Evolutionary conservation across 2,329 filamentous ascomycete genomes (phyloP).

Genomic region (Calonectria pauciramosa): DNA sequence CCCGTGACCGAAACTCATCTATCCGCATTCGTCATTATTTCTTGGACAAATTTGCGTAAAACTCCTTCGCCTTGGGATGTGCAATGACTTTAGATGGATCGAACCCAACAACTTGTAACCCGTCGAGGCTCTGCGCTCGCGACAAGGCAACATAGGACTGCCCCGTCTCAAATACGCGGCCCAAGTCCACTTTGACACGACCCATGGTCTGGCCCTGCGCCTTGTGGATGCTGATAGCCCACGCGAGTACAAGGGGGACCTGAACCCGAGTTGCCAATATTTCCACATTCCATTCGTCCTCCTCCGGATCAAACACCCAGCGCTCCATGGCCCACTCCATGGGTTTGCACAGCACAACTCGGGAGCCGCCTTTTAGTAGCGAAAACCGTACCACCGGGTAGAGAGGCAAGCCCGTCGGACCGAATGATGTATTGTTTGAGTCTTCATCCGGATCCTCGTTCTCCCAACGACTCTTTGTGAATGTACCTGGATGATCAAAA

Average conservation of each 20-base stretch:
- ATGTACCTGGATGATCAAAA: slow-evolving; percentile 55
- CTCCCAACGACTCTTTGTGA: slow-evolving; percentile 55
- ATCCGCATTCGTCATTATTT: too few species aligned
- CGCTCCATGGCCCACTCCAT: slow-evolving; percentile 95
- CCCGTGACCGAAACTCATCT: too few species aligned
- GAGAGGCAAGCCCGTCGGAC: slow-evolving; percentile 66
- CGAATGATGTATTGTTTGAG: slow-evolving; percentile 66
- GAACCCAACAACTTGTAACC: neutral
- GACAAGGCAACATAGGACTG: neutral
- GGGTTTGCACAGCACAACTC: slow-evolving; percentile 80
- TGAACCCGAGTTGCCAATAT: neutral
- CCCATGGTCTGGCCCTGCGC: neutral
- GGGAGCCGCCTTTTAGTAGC: slow-evolving; percentile 77
- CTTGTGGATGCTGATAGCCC: neutral
- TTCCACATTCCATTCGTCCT: neutral
- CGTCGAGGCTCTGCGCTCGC: neutral
- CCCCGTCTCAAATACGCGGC: neutral
- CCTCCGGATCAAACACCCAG: neutral
- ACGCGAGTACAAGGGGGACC: neutral
- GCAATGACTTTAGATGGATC: neutral
- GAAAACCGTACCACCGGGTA: slow-evolving; percentile 91
- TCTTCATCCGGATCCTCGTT: slow-evolving; percentile 55
- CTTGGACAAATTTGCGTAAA: neutral
- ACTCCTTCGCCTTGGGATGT: neutral
- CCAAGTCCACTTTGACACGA: neutral